phyloP scores from a whole-genome alignment of 352 stramenopile species.

The Albugo laibachii region DNA sequence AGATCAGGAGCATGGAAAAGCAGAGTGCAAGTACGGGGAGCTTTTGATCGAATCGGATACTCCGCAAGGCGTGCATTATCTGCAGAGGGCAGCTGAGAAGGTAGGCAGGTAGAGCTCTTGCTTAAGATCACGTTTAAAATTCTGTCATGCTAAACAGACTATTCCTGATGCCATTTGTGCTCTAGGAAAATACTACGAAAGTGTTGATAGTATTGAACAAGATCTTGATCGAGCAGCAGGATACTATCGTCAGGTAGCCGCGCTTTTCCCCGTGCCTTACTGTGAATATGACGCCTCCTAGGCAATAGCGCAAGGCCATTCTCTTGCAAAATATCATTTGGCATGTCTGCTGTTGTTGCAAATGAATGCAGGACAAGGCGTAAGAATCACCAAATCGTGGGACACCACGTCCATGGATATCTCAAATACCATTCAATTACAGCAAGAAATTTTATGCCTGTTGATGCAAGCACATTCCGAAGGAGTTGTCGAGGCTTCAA shows the following conservation, averaged over 20 bases:
- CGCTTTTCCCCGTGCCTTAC: not conserved
- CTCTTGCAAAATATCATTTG: too few species aligned
- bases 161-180: slow-evolving; percentile 24
- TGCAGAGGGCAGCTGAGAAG: slow-evolving; percentile 34
- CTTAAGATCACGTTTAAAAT: not conserved
- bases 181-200: slow-evolving; percentile 24
- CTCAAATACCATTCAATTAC: too few species aligned
- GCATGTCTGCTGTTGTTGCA: not conserved
- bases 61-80: slow-evolving; percentile 36
- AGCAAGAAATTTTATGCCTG: too few species aligned
- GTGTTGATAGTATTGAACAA: slow-evolving; percentile 22
- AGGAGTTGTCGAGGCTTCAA: too few species aligned
- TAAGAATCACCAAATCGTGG: too few species aligned
- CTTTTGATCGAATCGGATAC: slow-evolving; percentile 18
- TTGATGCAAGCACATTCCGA: too few species aligned
- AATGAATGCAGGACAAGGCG: too few species aligned
- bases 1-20: slow-evolving; percentile 18
- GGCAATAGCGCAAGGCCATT: too few species aligned
- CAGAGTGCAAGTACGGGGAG: slow-evolving; percentile 28
- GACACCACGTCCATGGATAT: too few species aligned
- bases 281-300: not conserved
- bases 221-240: slow-evolving; percentile 32
- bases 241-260: slow-evolving; percentile 22
- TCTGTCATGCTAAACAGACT: slow-evolving; percentile 6
- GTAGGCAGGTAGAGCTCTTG: slow-evolving; percentile 4